Base-by-base conservation (phyloP, 768 basidiomycete species). In the Hemileccinum rubropunctum region DNA sequence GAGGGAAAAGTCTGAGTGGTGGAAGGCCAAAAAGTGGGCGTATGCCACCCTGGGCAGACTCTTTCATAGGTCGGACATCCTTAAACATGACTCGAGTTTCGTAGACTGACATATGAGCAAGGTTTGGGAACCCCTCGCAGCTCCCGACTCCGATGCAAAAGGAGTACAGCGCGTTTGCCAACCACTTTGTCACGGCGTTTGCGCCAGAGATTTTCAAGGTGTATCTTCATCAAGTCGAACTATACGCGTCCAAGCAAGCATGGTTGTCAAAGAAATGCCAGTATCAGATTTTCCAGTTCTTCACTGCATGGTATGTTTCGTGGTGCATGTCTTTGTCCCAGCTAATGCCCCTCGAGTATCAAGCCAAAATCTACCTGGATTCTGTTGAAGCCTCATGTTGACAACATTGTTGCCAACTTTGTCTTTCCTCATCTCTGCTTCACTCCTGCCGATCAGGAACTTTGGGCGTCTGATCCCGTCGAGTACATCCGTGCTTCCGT, bases 21-120 rank as follows among this genome's bases (percentile, higher is more conserved):
- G 91, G 88, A 86, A 85, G 63, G 79, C 86, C 9, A 95, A 95
- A 72, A 95, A 95, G 64, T 95, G 92, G 93, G 89, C 92, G 1
- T 93, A 86, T 62, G 81, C 78, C n/a, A 82, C 82, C 33, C 73
- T 95, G 8, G 87, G 88, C 32, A 75, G 84, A 20, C 72, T 93
- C 14, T 93, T 93, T 77, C 86, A 87, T 60, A 77, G 86, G 79
- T 84, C 47, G 6, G 63, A 4, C 45, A 12, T 43, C 13, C 32
- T 43, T 47, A 10, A 4, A 9, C 21, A 12, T 9, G 10, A 27
- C 6, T 20, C 11, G n/a, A 21, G 1, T 26, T 10, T 12, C 27
- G 21, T 48, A 34, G 23, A 23, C 51, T 65, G 42, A 64, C 14
- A 10, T 23, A 27, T 8, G 28, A 15, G 20, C 17, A 50, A 86